These are phyloP conservation scores for Chamaenerion angustifolium DNA, from an alignment of 345 rosid genomes.

Conservation along the genomic window DNA sequence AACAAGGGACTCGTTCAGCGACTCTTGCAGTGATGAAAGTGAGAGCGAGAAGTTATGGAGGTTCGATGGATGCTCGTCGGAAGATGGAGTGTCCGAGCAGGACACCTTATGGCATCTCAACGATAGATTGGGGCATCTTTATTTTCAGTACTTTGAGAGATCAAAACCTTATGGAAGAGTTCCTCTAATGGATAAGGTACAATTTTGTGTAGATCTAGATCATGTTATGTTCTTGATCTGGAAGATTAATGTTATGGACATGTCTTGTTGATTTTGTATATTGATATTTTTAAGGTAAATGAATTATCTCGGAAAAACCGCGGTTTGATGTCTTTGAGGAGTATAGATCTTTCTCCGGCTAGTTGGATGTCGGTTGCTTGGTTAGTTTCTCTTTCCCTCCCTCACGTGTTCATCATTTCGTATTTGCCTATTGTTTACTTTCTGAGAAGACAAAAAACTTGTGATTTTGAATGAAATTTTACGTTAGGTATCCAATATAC, in stretches of 20 bases:
- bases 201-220: background rate
- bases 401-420: no score
- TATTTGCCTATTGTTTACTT: no score
- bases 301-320: constrained; percentile 22
- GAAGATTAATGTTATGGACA: no score
- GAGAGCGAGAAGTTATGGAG: constrained; percentile 75
- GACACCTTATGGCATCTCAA: constrained; percentile 23
- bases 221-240: background rate
- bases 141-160: constrained; percentile 35
- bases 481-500: constrained; percentile 35
- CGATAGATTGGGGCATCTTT: constrained; percentile 23
- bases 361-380: constrained; percentile 54
- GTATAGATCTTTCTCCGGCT: constrained; percentile 46
- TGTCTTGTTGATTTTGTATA: background rate
- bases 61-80: constrained; percentile 76
- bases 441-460: no score
- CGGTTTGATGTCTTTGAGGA: constrained; percentile 36
- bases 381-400: constrained; percentile 15
- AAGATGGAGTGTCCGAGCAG: constrained; percentile 71
- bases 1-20: constrained; percentile 73
- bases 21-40: constrained; percentile 76
- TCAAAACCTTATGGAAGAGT: constrained; percentile 41
- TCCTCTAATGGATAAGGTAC: constrained; percentile 44
- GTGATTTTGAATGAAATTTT: background rate
- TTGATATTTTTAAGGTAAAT: constrained; percentile 16